A percentile compares a stretch with the other conserved stretches of the same genome.
Evolutionary conservation across 768 basidiomycete genomes (phyloP).

Genomic region (Psilocybe cyanescens): DNA sequence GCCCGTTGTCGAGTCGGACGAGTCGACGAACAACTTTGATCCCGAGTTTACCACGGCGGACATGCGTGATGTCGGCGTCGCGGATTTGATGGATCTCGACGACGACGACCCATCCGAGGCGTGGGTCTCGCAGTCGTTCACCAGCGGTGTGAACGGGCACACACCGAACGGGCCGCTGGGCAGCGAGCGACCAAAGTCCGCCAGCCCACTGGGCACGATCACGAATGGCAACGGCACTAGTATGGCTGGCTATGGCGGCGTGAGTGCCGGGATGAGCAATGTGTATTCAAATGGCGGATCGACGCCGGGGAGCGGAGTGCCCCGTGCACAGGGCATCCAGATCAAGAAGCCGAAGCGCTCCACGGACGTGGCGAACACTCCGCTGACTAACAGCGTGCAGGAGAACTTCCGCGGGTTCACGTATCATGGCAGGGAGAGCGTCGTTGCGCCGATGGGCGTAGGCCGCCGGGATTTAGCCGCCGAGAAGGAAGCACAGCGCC

Average conservation of each 20-base stretch:
- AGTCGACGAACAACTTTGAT: constrained; percentile 97
- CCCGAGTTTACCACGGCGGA: constrained; percentile 97
- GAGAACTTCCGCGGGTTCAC: constrained; percentile 98
- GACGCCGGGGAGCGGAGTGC: not conserved
- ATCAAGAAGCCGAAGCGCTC: constrained; percentile 48
- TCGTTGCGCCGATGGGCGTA: constrained; percentile 43
- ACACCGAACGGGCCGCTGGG: constrained; percentile 82
- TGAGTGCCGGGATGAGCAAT: not conserved
- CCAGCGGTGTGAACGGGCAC: constrained; percentile 38
- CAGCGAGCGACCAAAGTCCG: constrained; percentile 42
- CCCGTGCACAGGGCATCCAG: constrained; percentile 46
- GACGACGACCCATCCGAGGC: constrained; percentile 71
- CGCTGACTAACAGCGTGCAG: constrained; percentile 90
- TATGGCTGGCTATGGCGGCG: not conserved
- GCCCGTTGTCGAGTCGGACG: constrained; percentile 96
- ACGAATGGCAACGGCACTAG: constrained; percentile 17
- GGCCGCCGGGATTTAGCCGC: constrained; percentile 39
- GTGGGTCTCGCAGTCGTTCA: constrained; percentile 60
- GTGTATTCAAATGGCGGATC: not conserved
- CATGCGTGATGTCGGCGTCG: constrained; percentile 70
- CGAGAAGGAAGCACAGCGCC: constrained; percentile 49
- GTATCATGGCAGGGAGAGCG: constrained; percentile 76
- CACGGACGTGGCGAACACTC: constrained; percentile 58
- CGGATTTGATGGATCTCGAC: constrained; percentile 21
- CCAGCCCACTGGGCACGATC: constrained; percentile 19